A percentile compares a stretch with the other conserved stretches of the same genome.
Evolutionary conservation across 2,329 filamentous ascomycete species (phyloP).

Genomic region (Arachnomyces sp.): DNA sequence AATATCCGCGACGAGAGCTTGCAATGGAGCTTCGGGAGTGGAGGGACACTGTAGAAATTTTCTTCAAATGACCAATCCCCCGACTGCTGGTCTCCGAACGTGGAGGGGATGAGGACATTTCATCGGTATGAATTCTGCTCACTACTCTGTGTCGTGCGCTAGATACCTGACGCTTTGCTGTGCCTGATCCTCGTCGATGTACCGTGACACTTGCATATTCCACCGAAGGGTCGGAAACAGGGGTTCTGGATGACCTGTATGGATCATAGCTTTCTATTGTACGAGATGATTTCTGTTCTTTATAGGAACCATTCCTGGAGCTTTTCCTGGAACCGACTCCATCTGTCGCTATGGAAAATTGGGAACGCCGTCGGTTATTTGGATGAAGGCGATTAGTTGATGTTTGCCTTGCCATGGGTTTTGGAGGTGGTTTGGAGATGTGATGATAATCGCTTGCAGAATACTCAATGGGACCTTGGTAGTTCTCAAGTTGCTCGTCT

Average conservation of each 20-base stretch:
- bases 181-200: constrained; percentile 41
- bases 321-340: constrained; percentile 42
- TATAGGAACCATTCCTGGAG: constrained; percentile 41
- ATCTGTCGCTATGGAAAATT: constrained; percentile 50
- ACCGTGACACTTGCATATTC: constrained; percentile 62
- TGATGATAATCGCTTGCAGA: constrained; percentile 91
- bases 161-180: not conserved
- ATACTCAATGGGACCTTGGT: constrained; percentile 65
- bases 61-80: constrained; percentile 24
- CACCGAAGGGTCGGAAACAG: constrained; percentile 41
- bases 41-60: constrained; percentile 30
- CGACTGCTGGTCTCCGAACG: constrained; percentile 26
- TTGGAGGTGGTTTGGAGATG: constrained; percentile 37
- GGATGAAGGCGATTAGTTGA: constrained; percentile 20
- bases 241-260: constrained; percentile 60
- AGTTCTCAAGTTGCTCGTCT: constrained; percentile 79
- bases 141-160: not conserved
- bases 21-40: constrained; percentile 42
- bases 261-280: constrained; percentile 69
- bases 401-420: constrained; percentile 23
- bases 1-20: constrained; percentile 34
- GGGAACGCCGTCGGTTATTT: constrained; percentile 40
- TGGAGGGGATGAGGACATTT: constrained; percentile 13
- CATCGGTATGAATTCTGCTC: constrained; percentile 16
- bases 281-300: constrained; percentile 35